These are phyloP conservation scores for Bryopsis sp. DNA, from an alignment of 139 green algal genomes.

Conservation along the genomic window DNA sequence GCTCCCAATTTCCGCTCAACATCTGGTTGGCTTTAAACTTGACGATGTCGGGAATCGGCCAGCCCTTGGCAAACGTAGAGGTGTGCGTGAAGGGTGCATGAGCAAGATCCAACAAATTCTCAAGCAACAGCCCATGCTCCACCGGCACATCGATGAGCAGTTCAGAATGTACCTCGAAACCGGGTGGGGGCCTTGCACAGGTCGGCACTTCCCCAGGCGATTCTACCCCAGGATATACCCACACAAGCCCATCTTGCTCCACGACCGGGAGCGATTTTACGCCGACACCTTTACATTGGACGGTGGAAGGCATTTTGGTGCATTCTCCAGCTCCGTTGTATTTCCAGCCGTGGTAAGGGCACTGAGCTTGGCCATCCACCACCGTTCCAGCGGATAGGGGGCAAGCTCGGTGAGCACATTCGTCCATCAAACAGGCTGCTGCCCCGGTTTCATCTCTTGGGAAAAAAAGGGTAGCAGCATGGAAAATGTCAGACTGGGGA, in stretches of 20 bases:
- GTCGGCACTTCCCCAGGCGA: slow-evolving; percentile 31
- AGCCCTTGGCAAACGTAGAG: slow-evolving; percentile 92
- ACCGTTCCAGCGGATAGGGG: slow-evolving; percentile 78
- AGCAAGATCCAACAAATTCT: slow-evolving; percentile 97
- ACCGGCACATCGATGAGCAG: slow-evolving; percentile 89
- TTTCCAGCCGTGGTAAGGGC: slow-evolving; percentile 92
- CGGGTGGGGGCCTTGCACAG: slow-evolving; percentile 43
- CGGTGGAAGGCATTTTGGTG: slow-evolving; percentile 86
- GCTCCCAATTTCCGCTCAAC: slow-evolving; percentile 83
- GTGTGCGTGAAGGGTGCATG: slow-evolving; percentile 99
- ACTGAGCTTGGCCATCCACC: slow-evolving; percentile 48
- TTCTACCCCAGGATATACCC: slow-evolving; percentile 72
- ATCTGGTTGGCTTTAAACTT: slow-evolving; percentile 61
- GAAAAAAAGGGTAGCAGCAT: neutral
- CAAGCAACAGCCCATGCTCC: slow-evolving; percentile 95
- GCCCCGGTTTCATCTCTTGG: slow-evolving; percentile 42
- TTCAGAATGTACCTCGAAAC: slow-evolving; percentile 79
- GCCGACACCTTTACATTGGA: slow-evolving; percentile 51
- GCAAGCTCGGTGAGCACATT: slow-evolving; percentile 92
- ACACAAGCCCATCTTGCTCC: slow-evolving; percentile 91
- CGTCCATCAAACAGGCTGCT: slow-evolving; percentile 71
- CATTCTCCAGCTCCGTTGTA: slow-evolving; percentile 71
- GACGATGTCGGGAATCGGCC: slow-evolving; percentile 88
- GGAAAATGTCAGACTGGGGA: neutral
- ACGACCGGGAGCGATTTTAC: slow-evolving; percentile 64